These are phyloP conservation scores for Conoideocrella luteorostrata DNA, from an alignment of 2,329 filamentous ascomycete genomes.

Conservation along the genomic window DNA sequence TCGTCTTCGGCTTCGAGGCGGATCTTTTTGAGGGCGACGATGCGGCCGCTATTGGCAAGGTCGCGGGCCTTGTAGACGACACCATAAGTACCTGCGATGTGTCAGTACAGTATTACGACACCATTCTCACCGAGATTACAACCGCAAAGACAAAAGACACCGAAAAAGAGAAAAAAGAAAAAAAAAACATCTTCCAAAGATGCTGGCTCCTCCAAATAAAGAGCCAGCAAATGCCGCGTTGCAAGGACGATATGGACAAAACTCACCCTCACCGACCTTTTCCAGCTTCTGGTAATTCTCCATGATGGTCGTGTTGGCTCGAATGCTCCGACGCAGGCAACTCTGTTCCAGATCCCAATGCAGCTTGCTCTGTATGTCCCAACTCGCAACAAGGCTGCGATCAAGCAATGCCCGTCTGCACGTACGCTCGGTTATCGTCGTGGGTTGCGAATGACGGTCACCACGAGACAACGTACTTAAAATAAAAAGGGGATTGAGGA, in stretches of 20 bases:
- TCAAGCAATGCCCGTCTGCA: no score
- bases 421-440: no score
- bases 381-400: no score
- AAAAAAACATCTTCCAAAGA: no score
- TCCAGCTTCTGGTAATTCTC: constrained; percentile 96
- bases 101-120: background rate
- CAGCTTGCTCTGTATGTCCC: no score
- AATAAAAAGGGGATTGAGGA: background rate
- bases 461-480: background rate
- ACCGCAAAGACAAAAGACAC: background rate
- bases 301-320: no score
- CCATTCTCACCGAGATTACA: background rate
- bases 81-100: constrained; percentile 73
- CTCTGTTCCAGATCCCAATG: background rate
- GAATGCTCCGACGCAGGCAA: no score
- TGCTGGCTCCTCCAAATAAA: no score
- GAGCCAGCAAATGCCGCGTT: no score
- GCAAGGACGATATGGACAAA: background rate
- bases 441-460: no score
- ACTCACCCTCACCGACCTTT: constrained; percentile 88
- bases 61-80: constrained; percentile 94
- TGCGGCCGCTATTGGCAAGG: constrained; percentile 72
- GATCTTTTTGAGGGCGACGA: constrained; percentile 93
- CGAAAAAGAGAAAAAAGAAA: no score
- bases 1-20: constrained; percentile 92